Evolutionary conservation across 108 stramenopile species (phyloP), one percentile per base, ranked within the genome.

Genomic region (Skeletonema tropicum): DNA sequence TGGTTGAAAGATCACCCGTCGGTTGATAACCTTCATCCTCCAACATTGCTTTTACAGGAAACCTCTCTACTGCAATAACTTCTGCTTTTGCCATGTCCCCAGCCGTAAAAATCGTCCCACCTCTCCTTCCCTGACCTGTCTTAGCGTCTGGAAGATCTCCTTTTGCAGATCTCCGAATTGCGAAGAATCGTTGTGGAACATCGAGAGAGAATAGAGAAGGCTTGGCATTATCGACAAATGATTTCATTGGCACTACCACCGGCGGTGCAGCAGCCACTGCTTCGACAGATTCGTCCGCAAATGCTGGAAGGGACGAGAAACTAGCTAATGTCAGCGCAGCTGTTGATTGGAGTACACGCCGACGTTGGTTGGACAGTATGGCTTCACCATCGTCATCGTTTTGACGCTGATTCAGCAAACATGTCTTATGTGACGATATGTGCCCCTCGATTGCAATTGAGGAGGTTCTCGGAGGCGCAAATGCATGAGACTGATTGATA

Each of bases 61-160:
- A 91, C 76, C 88, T 75, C 68, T 95, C 94, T 3, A 95, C 90
- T 35, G 94, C 92, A 61, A 95, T 78, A 2, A 95, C 88, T 75
- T 90, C 89, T 15, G 94, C 94, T 68, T 91, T 92, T 14, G 83
- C 77, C 92, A 95, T 90, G 64, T 95, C 86, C 45, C 94, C 94
- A 6, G 92, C 92, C 10, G 91, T 95, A 67, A 92, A 95, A 31
- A 95, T 92, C 33, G 86, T 92, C 5, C 89, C 83, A 10, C 94
- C 94, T 49, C 92, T 68, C 36, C 94, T 75, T 33, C 92, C 92
- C 64, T 92, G 83, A 8, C 92, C 92, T 15, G 90, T 93, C 46
- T 91, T 89, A 71, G 71, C 85, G 76, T 95, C 94, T 15, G 94
- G 91, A 25, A 95, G 73, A 79, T 95, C 94, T 9, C 91, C 94